These are phyloP conservation scores for Waltiozyma solani DNA, from an alignment of 1,139 yeast genomes.

Conservation along the genomic window DNA sequence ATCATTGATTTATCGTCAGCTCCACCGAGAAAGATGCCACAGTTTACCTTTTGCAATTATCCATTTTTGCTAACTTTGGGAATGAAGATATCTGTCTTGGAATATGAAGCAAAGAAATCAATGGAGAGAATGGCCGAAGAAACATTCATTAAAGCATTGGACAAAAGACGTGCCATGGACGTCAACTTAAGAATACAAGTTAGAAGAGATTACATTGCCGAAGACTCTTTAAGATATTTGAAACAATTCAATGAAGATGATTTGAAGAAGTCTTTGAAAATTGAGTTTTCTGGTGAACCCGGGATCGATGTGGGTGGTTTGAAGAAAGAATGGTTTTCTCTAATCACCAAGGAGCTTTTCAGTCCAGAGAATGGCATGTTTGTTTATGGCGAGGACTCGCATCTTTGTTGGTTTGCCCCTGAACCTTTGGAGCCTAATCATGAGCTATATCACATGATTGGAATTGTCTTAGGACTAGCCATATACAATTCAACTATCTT, in stretches of 20 bases:
- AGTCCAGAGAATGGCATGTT: slow-evolving; percentile 57
- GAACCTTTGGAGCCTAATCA: slow-evolving; percentile 30
- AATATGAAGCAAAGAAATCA: slow-evolving; percentile 70
- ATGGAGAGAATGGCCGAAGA: slow-evolving; percentile 89
- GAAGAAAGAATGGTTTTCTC: slow-evolving; percentile 83
- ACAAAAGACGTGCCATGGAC: slow-evolving; percentile 48
- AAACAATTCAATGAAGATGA: slow-evolving; percentile 42
- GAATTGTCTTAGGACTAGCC: slow-evolving; percentile 82
- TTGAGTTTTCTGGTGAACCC: slow-evolving; percentile 78
- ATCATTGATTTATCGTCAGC: background rate
- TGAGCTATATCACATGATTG: slow-evolving; percentile 59
- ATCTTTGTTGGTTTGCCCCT: slow-evolving; percentile 64
- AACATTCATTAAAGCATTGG: slow-evolving; percentile 71
- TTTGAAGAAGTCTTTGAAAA: slow-evolving; percentile 62
- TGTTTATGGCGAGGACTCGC: slow-evolving; percentile 55
- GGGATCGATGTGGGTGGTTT: slow-evolving; percentile 96
- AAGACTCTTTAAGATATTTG: slow-evolving; percentile 67
- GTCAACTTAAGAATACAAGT: slow-evolving; percentile 61
- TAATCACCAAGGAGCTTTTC: slow-evolving; percentile 62
- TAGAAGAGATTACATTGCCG: slow-evolving; percentile 55
- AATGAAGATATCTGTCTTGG: slow-evolving; percentile 68
- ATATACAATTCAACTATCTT: slow-evolving; percentile 83
- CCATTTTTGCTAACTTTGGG: slow-evolving; percentile 81
- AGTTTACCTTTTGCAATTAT: slow-evolving; percentile 63
- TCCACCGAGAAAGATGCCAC: slow-evolving; percentile 8